Base-by-base conservation (phyloP, 1,139 yeast species). In the Meyerozyma guilliermondii region DNA sequence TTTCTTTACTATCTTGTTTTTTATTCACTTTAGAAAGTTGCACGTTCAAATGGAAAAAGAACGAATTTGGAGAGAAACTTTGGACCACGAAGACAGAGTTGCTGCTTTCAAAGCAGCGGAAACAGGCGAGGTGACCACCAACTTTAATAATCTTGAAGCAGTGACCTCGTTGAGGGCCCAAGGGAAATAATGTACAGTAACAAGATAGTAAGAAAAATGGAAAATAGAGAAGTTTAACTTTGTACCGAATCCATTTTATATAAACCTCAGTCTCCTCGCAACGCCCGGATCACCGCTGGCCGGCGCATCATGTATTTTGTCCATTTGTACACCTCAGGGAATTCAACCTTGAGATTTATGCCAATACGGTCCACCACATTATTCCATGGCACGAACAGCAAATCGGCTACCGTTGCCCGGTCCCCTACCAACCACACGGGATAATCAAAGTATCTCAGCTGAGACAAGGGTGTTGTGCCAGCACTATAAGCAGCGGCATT, bases 341-440 rank as follows among this genome's bases (percentile, higher is more conserved):
- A 88, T 61, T 91, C 97, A 22, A 79, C 78, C 60, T 85, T 83
- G 55, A 91, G 76, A 57, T 86, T 87, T 51, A 91, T 87, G 11
- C 96, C 97, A 46, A 91, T 86, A 54, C 96, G 73, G 62, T 87
- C 96, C 40, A 89, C 96, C 18, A 91, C 96, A 58, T 89, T 91
- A 63, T 91, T 91, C 98, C 98, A 91, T 10, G 98, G 95, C 27
- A 89, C 96, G 67, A 89, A 91, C 22, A 92, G 80, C 56, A 91
- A 72, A 62, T 91, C 98, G 4, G 97, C 97, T 41, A 89, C 83
- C 2, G 97, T 87, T 43, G 92, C 84, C 44, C 87, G 71, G 57
- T 88, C 96, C 28, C 96, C 95, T 7, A 89, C 96, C 27, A 91
- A 72, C 98, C 98, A 91, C 30, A 91, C 94, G 1, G 97, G 96